Percentiles rank a stretch among this genome's conserved stretches.
These are phyloP conservation scores for Gossypium davidsonii DNA, from an alignment of 441 rosid genomes.

Conservation along the genomic window DNA sequence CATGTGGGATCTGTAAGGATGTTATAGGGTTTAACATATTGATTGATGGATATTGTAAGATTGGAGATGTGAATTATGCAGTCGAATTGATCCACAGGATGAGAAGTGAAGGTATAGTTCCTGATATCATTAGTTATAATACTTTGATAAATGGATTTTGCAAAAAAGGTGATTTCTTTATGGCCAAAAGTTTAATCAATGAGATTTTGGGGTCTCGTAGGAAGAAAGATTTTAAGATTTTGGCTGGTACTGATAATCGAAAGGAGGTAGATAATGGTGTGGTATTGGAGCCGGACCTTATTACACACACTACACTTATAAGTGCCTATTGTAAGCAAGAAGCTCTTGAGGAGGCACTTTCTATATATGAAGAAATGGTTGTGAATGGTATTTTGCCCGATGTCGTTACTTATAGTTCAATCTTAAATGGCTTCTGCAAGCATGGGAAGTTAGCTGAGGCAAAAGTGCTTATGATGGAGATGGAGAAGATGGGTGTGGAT, in stretches of 20 bases:
- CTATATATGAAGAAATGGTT: slow-evolving; percentile 56
- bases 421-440: slow-evolving; percentile 69
- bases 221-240: slow-evolving; percentile 9
- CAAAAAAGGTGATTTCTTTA: slow-evolving; percentile 51
- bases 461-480: slow-evolving; percentile 49
- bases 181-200: slow-evolving; percentile 48
- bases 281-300: slow-evolving; percentile 42
- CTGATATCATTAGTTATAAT: slow-evolving; percentile 60
- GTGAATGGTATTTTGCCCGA: slow-evolving; percentile 57
- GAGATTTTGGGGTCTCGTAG: slow-evolving; percentile 35
- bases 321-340: slow-evolving; percentile 52
- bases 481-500: slow-evolving; percentile 61
- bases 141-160: slow-evolving; percentile 55
- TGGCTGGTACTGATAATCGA: slow-evolving; percentile 2
- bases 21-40: slow-evolving; percentile 46
- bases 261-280: slow-evolving; percentile 2
- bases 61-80: slow-evolving; percentile 40
- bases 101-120: slow-evolving; percentile 38
- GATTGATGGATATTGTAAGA: slow-evolving; percentile 53
- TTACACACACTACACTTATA: slow-evolving; percentile 61
- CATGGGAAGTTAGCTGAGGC: slow-evolving; percentile 56
- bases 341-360: slow-evolving; percentile 54
- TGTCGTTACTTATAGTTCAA: slow-evolving; percentile 67
- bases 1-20: slow-evolving; percentile 43
- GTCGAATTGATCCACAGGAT: slow-evolving; percentile 39